Base-by-base conservation (phyloP, 1,139 yeast genomes). In the Debaryomyces robertsiae region DNA sequence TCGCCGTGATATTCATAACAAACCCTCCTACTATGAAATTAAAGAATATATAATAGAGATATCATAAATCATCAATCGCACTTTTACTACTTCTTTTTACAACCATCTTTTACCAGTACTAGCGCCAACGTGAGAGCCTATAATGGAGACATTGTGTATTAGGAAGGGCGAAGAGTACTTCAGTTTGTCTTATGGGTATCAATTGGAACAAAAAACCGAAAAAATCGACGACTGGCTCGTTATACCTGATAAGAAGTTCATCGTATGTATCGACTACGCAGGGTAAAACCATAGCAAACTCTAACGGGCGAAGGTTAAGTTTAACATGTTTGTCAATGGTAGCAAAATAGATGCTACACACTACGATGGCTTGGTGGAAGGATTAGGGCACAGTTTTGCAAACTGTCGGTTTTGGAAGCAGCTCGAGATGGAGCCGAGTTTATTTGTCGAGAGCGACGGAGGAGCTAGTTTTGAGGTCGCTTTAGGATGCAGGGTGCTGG, bases 401-500 rank as follows among this genome's bases (percentile, higher is more conserved):
- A 30, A 41, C 7, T 32, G 52, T 9, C 29, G 38, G 3, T 32
- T 54, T 27, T 62, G 65, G 65, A 25, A 41, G 7, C 32, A 45
- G 7, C 43, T 59, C 3, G 54, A 43, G 4, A 61, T 57, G 37
- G 42, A 44, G 3, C 19, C 47, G 2, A 37, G 37, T 13, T 34
- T 57, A 4, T 36, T 46, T n/a, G 30, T 55, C 7, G 44, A 43
- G 1, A 45, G 42, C 3, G 43, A 43, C 1, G 33, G 35, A 6
- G 32, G 40, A n/a, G 32, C 45, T 11, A 30, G 44, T 4, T 45
- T 54, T 36, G 41, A 32, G 18, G 36, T 64, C 10, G 36, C 35
- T 2, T 50, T 63, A 9, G 48, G 49, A 11, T 63, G 69, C 45
- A 41, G 46, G 13, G 45, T 53, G 22, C 57, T 59, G 34, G 44